phyloP scores from a whole-genome alignment of 352 stramenopile species.

The Pythium scleroteichum region DNA sequence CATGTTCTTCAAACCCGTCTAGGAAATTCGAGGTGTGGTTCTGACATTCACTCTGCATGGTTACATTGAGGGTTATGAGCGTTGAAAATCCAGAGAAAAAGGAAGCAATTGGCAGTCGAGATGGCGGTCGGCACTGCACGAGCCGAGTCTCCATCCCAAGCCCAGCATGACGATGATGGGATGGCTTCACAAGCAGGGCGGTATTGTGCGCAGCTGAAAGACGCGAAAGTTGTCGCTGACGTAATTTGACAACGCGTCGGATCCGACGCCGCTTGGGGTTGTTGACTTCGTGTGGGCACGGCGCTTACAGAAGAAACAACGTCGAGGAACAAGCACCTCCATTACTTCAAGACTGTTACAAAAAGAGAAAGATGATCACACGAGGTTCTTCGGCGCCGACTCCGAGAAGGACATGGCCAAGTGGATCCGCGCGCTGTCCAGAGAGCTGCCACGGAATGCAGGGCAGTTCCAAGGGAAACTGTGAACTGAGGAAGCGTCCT shows the following conservation, averaged over 20 bases:
- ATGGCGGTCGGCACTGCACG: conserved; percentile 8
- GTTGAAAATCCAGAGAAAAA: too few relatives aligned
- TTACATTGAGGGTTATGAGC: too few relatives aligned
- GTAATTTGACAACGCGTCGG: conserved; percentile 66
- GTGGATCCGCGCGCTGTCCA: conserved; percentile 64
- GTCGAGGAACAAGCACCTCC: conserved; percentile 50
- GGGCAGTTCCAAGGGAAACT: conserved; percentile 42
- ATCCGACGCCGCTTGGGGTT: conserved; percentile 66
- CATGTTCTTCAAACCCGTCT: too few relatives aligned
- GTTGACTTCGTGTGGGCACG: conserved; percentile 71
- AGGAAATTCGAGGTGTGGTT: too few relatives aligned
- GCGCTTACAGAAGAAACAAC: conserved; percentile 62
- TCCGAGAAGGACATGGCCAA: conserved; percentile 64
- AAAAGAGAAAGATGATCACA: conserved; percentile 53
- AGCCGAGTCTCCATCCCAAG: conserved; percentile 11
- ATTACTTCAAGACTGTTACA: conserved; percentile 76
- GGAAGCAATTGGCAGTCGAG: too few relatives aligned
- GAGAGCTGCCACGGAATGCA: conserved; percentile 51
- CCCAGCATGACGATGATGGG: conserved; percentile 51
- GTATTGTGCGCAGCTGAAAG: conserved; percentile 87
- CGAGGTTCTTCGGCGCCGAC: conserved; percentile 74
- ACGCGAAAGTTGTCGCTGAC: conserved; percentile 82
- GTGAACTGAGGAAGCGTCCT: conserved; percentile 57
- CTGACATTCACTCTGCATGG: too few relatives aligned
- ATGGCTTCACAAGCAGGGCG: conserved; percentile 76